Evolutionary conservation across 2,329 filamentous ascomycete genomes (phyloP), one percentile per base, ranked within the genome.

Genomic region (Cercospora canescens): DNA sequence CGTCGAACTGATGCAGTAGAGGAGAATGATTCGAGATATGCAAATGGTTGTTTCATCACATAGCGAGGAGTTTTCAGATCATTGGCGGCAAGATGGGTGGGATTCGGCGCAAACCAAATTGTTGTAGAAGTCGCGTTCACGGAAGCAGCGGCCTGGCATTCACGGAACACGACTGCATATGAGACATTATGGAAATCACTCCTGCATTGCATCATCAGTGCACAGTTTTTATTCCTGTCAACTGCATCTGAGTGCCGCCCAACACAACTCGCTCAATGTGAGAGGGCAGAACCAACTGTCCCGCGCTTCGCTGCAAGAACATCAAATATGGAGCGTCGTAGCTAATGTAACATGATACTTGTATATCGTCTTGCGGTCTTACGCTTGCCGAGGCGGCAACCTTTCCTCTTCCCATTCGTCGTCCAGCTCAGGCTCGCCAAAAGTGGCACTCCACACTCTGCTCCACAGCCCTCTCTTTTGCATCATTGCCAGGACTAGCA

Each of bases 391-490:
- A 56, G 60, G 18, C 28, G 32, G 32, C 18, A 34, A 21, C 35
- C 73, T 72, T 60, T 83, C 81, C 24, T 86, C 84, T n/a, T 89
- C 86, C 68, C 87, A 85, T 18, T 81, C 80, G 4, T 84, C 82
- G 4, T 81, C 82, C 11, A 86, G 83, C 1, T 86, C 84, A 1
- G 87, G 87, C 21, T 86, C 83, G 1, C 85, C 83, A 0, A 83
- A 82, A 0, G 91, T 80, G 63, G 87, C 87, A 63, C 84, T 86
- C 88, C 91, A 94, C n/a, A 94, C 87, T 16, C 93, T 86, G 69
- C 88, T 86, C 93, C 92, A 95, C 80, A 97, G 85, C 0, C 94
- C 94, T 81, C 93, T 96, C 86, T 99, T 99, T 79, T 96, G 92
- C 63, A 91, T 87, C 79, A 98, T 89, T 2, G 93, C 94, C 67